A percentile compares a stretch with the other conserved stretches of the same genome.
These are phyloP conservation scores for Xylaria sp. DNA, from an alignment of 495 filamentous ascomycete genomes.

Conservation along the genomic window DNA sequence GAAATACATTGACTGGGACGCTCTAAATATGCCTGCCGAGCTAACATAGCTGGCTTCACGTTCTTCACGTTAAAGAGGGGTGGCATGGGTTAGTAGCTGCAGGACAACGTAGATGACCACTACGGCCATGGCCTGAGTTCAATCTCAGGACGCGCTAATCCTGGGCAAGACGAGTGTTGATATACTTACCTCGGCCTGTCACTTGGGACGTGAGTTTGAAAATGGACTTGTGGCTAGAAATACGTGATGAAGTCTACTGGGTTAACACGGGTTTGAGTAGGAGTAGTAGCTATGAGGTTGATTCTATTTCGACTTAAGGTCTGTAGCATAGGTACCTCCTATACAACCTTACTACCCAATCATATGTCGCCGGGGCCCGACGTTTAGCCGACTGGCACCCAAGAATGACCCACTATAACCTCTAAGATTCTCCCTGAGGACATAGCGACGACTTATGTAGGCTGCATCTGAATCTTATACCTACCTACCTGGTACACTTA, in stretches of 20 bases:
- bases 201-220: too few relatives aligned
- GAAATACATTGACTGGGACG: slow-evolving; percentile 2
- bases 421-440: not conserved
- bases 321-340: too few relatives aligned
- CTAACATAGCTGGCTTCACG: not conserved
- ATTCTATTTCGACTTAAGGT: too few relatives aligned
- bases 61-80: too few relatives aligned
- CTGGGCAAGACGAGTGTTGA: too few relatives aligned
- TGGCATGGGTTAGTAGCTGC: not conserved
- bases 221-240: too few relatives aligned
- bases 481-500: too few relatives aligned
- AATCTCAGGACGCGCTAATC: not conserved
- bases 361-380: not conserved
- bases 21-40: not conserved
- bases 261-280: too few relatives aligned
- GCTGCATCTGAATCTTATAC: too few relatives aligned
- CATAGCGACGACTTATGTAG: not conserved
- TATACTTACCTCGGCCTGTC: too few relatives aligned
- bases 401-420: not conserved
- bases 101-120: not conserved
- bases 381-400: not conserved
- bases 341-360: not conserved
- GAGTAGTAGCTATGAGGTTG: too few relatives aligned
- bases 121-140: not conserved
- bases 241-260: too few relatives aligned